These are phyloP conservation scores for peach (Prunus persica) DNA, from an alignment of 306 rosid genomes.

Conservation along the genomic window DNA sequence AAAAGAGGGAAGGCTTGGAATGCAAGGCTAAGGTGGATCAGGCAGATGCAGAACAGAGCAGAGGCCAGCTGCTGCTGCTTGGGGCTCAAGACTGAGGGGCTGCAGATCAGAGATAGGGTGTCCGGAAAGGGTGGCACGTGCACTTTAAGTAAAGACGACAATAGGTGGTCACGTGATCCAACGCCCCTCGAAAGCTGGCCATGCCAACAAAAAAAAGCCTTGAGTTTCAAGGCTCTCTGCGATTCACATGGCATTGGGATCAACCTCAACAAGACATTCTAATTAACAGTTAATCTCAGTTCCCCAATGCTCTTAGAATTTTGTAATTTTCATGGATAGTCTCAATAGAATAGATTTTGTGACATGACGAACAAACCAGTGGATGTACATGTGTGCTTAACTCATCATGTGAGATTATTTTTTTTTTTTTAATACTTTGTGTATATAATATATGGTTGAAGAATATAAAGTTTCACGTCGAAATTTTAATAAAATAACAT, in stretches of 20 bases:
- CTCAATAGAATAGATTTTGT: not conserved
- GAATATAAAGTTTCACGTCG: fast-evolving
- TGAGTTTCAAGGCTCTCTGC: not conserved
- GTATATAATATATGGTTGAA: too few species aligned
- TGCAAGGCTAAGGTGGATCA: slow-evolving; percentile 24
- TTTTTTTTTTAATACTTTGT: too few species aligned
- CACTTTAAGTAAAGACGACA: slow-evolving; percentile 46
- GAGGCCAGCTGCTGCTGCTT: not conserved
- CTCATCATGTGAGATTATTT: too few species aligned
- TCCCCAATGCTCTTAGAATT: not conserved
- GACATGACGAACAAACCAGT: slow-evolving; percentile 3
- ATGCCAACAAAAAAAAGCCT: not conserved
- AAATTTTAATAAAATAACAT: too few species aligned
- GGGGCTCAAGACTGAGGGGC: slow-evolving; percentile 29
- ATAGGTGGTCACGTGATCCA: slow-evolving; percentile 46
- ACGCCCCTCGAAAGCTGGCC: slow-evolving; percentile 20
- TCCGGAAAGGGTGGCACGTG: slow-evolving; percentile 39
- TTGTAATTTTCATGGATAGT: not conserved
- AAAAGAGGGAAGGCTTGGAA: slow-evolving; percentile 29
- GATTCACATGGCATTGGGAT: slow-evolving; percentile 22
- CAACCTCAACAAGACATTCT: slow-evolving; percentile 24
- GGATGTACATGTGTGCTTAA: not conserved
- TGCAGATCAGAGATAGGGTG: not conserved
- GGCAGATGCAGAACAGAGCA: not conserved
- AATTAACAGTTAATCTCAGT: not conserved